Evolutionary conservation across 2,329 filamentous ascomycete genomes (phyloP), one percentile per base, ranked within the genome.

Genomic region (Alternaria sp.): DNA sequence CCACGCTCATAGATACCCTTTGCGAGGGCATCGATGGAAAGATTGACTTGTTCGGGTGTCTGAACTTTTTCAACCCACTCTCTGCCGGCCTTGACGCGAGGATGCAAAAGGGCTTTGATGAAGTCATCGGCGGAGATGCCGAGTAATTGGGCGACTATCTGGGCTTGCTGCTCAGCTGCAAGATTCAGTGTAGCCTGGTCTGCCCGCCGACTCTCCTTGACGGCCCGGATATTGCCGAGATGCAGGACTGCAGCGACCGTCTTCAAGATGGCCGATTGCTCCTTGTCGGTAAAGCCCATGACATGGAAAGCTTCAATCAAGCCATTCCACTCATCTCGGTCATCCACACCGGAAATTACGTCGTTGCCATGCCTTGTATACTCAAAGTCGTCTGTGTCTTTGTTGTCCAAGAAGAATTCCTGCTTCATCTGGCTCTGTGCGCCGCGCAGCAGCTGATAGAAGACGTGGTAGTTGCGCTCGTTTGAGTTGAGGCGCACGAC

Each of bases 1-100:
- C 92, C 91, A 63, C 96, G 92, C 79, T 99, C 96, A 77, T 99
- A 99, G 69, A 99, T 97, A 81, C 96, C 96, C 81, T 99, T 99
- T 8, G 96, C 90, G 15, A 99, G 85, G 15, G 96, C 95, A 80
- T 98, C 93, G 47, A 99, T 88, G 4, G 92, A 88, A 10, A 97
- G 88, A 23, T 93, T 91, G 47, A 97, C 96, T 78, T 99, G 96
- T 68, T 99, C 96, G 0, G 96, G 95, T 1, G 95, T 98, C 78
- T 99, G 96, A 2, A 96, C 94, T 79, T 98, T 99, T 77, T 98
- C 94, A 3, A 99, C 96, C 96, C 95, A 98, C 82, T 99, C 96
- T 56, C 94, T 89, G 19, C 96, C 96, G 45, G 96, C 96, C 81
- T 97, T 97, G 44, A 99, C 96, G 61, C 89, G 92, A 10, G 96